Evolutionary conservation across 495 filamentous ascomycete genomes (phyloP), one percentile per base, ranked within the genome.

Genomic region (Neurospora intermedia): DNA sequence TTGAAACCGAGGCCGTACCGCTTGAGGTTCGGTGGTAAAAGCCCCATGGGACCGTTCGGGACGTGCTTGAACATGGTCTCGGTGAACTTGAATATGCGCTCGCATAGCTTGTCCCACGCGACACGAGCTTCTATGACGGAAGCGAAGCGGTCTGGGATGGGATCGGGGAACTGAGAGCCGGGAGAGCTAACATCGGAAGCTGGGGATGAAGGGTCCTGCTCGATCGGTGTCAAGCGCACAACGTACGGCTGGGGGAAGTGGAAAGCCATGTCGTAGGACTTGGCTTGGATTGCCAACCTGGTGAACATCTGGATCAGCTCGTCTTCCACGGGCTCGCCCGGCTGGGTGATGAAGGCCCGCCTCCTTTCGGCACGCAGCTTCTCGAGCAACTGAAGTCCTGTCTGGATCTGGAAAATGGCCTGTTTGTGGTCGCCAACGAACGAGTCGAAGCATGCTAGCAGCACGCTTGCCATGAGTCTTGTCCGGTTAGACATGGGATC

Each of bases 241-340:
- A 88, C 85, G 43, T 79, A 86, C 18, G 86, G 86, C 18, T 86
- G 81, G n/a, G 86, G 86, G 71, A 88, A 88, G 73, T 88, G 87
- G 79, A 88, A 88, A 66, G 87, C 87, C 84, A 88, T 85, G 76
- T 88, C 87, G 78, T 88, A 88, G 31, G 86, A 87, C 73, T 88
- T 88, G 42, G 87, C 87, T 75, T 88, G 87, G 62, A 88, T 88
- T 15, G 85, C 87, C 9, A 88, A 81, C 15, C 87, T 81, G 15
- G 85, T 87, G 73, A 88, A 88, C 82, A 88, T 88, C 23, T 87
- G 85, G 35, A 87, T 82, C 69, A 88, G 83, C 74, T 88, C 87
- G 71, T 87, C 85, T 74, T 88, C 87, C 7, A 87, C 85, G 2
- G 83, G 82, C 73, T 87, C 86, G 45, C 81, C 80, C 8, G 82